phyloP scores from a whole-genome alignment of 2,329 filamentous ascomycete genomes.

The Aspergillus calidoustus region DNA sequence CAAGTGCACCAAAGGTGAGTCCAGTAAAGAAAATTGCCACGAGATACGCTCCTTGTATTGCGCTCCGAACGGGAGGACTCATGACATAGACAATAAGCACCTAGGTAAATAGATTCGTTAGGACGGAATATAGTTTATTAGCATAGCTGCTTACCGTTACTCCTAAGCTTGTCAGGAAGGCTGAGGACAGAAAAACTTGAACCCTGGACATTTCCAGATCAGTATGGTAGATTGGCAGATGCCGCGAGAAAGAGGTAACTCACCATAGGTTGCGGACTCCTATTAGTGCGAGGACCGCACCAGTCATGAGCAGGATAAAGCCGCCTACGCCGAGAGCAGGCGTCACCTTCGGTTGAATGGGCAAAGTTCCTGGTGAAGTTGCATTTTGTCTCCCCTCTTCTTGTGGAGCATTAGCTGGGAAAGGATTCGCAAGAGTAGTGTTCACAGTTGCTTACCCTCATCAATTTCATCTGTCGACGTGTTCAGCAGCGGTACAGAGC shows the following conservation, averaged over 20 bases:
- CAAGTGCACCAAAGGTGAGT: conserved; percentile 70
- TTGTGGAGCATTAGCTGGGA: not conserved
- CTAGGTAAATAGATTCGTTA: conserved; percentile 23
- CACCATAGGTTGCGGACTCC: conserved; percentile 79
- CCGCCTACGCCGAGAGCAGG: conserved; percentile 82
- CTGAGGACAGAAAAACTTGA: conserved; percentile 79
- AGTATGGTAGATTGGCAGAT: conserved; percentile 13
- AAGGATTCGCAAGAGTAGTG: not conserved
- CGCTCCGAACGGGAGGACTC: conserved; percentile 73
- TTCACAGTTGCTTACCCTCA: conserved; percentile 15
- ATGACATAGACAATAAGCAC: conserved; percentile 88
- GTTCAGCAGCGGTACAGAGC: conserved; percentile 33
- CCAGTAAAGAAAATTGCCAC: conserved; percentile 77
- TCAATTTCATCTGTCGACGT: conserved; percentile 23
- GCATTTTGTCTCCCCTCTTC: conserved; percentile 26
- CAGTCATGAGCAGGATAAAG: conserved; percentile 73
- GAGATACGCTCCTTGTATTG: conserved; percentile 83
- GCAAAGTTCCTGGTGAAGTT: conserved; percentile 55
- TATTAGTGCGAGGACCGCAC: conserved; percentile 72
- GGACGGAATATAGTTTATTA: not conserved
- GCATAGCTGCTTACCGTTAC: conserved; percentile 59
- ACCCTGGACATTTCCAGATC: conserved; percentile 47
- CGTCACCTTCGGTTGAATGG: conserved; percentile 74
- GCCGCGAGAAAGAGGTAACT: not conserved
- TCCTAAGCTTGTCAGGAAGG: conserved; percentile 72